Conservation (phyloP, 2,329 filamentous ascomycete species). For the Dothideomycetes sp. region DNA sequence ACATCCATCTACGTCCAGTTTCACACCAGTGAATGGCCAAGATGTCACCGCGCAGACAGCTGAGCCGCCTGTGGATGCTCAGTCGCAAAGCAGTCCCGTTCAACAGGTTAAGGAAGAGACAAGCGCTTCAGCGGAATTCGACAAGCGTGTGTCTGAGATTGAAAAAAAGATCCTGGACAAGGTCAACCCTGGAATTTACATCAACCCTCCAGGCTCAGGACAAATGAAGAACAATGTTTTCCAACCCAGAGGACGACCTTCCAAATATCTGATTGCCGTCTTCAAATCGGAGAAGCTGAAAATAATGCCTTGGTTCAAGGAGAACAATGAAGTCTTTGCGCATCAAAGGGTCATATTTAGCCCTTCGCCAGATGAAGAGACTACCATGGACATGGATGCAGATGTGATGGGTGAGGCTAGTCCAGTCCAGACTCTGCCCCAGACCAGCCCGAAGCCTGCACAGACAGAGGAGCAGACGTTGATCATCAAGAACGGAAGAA, state of each 20-base stretch:
- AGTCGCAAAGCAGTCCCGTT: background rate
- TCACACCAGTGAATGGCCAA: no score
- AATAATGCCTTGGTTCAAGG: slow-evolving; percentile 29
- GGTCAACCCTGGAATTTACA: slow-evolving; percentile 31
- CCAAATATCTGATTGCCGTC: slow-evolving; percentile 34
- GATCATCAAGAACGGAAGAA: slow-evolving; percentile 8
- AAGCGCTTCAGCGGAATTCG: no score
- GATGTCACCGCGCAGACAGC: no score
- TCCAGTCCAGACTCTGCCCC: no score
- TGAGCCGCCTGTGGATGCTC: no score
- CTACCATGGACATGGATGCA: no score
- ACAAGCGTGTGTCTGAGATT: slow-evolving; percentile 20
- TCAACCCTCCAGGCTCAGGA: slow-evolving; percentile 37
- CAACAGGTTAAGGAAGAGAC: no score
- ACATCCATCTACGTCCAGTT: no score
- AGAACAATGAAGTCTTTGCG: no score
- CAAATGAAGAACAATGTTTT: slow-evolving; percentile 22
- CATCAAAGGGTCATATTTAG: no score
- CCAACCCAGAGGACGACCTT: slow-evolving; percentile 30
- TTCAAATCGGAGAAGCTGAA: slow-evolving; percentile 31
- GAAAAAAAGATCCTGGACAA: slow-evolving; percentile 25
- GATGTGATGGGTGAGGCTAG: no score
- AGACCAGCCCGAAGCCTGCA: background rate
- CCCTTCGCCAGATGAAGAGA: no score
- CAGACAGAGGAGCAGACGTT: background rate